These are phyloP conservation scores for Cyphellophora attinorum DNA, from an alignment of 2,329 filamentous ascomycete species.

Conservation along the genomic window DNA sequence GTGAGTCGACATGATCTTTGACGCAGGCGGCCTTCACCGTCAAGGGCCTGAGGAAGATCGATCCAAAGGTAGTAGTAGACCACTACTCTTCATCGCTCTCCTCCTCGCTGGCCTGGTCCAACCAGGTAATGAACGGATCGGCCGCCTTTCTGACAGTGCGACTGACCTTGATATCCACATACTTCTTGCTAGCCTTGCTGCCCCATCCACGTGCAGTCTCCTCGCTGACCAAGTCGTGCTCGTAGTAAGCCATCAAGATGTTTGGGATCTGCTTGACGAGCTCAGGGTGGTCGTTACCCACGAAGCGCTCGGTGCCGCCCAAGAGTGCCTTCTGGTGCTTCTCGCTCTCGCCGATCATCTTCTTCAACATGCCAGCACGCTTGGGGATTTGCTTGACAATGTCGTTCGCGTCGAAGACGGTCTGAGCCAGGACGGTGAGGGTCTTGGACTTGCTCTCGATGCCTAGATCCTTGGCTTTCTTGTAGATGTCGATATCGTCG, in stretches of 20 bases:
- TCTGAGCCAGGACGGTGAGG: constrained; percentile 82
- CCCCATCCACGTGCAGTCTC: constrained; percentile 87
- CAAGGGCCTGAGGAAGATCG: too few species aligned
- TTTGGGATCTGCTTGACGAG: constrained; percentile 70
- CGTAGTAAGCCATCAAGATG: constrained; percentile 82
- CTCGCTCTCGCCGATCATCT: constrained; percentile 74
- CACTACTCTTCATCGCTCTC: constrained; percentile 40
- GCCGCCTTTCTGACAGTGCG: constrained; percentile 94
- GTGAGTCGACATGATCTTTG: constrained; percentile 1
- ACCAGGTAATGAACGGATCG: constrained; percentile 89
- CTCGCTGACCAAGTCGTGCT: constrained; percentile 80
- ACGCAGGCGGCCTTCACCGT: constrained; percentile 1
- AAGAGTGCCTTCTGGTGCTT: constrained; percentile 92
- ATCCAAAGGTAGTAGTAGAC: too few species aligned
- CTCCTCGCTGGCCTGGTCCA: constrained; percentile 67
- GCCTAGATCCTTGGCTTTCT: constrained; percentile 93
- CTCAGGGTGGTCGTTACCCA: constrained; percentile 71
- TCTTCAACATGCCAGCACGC: constrained; percentile 80
- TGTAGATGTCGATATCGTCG: constrained; percentile 81
- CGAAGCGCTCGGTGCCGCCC: constrained; percentile 87
- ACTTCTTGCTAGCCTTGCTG: constrained; percentile 94
- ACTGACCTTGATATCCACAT: constrained; percentile 78
- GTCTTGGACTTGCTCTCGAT: constrained; percentile 94
- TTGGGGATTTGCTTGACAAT: constrained; percentile 78
- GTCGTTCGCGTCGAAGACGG: constrained; percentile 74